Conservation (phyloP, 257 asterid genomes). For the Petunia axillaris region DNA sequence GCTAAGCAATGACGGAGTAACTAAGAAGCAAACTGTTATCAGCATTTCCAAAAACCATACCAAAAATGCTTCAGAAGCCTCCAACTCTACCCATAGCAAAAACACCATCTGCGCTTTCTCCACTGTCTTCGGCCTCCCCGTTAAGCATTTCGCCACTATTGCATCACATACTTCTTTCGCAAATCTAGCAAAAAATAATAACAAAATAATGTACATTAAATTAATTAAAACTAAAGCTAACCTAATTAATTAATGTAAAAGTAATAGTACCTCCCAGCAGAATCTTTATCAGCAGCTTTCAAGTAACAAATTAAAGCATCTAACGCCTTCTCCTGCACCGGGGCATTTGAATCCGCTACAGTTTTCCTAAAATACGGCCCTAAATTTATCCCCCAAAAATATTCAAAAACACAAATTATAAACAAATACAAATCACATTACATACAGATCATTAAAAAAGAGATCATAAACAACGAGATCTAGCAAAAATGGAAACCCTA, state of each 20-base stretch:
- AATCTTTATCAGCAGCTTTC: constrained; percentile 92
- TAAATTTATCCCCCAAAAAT: constrained; percentile 32
- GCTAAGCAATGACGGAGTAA: not conserved
- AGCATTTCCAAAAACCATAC: constrained; percentile 47
- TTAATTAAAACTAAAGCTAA: constrained; percentile 1
- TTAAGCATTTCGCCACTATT: constrained; percentile 86
- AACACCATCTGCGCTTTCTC: constrained; percentile 90
- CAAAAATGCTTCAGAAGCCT: constrained; percentile 93
- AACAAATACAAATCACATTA: constrained; percentile 39
- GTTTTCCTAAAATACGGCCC: constrained; percentile 86
- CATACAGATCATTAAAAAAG: constrained; percentile 38
- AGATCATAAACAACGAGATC: constrained; percentile 55
- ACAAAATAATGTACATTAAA: not conserved
- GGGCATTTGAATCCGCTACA: constrained; percentile 91
- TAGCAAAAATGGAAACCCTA: constrained; percentile 33
- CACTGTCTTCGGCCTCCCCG: constrained; percentile 97
- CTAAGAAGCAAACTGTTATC: not conserved
- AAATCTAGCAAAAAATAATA: constrained; percentile 44
- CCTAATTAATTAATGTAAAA: constrained; percentile 5
- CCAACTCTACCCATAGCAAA: constrained; percentile 96
- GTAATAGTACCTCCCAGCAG: constrained; percentile 69
- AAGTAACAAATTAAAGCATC: constrained; percentile 93
- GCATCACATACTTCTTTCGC: constrained; percentile 97
- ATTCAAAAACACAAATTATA: constrained; percentile 40
- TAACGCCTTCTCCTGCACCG: constrained; percentile 98